phyloP scores from a whole-genome alignment of 2,329 filamentous ascomycete genomes.

The Davidsoniella virescens region DNA sequence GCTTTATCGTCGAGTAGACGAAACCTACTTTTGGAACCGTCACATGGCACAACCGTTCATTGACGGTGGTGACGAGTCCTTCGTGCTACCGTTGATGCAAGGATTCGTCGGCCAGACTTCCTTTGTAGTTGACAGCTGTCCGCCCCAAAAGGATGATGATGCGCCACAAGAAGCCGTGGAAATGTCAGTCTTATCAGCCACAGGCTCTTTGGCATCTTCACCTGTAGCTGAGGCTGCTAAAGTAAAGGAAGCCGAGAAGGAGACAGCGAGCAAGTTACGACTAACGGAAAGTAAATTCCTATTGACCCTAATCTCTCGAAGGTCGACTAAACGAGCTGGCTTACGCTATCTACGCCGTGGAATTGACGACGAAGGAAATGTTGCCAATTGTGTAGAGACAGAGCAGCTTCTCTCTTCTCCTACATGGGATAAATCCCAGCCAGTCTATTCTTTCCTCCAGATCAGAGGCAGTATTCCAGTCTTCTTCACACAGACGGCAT shows the following conservation, averaged over 20 bases:
- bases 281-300: constrained; percentile 43
- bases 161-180: constrained; percentile 31
- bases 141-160: constrained; percentile 34
- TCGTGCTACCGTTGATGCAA: constrained; percentile 74
- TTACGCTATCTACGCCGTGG: constrained; percentile 80
- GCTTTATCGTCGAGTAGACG: constrained; percentile 57
- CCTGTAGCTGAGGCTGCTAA: constrained; percentile 13
- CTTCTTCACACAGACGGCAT: constrained; percentile 90
- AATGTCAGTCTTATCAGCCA: constrained; percentile 22
- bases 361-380: constrained; percentile 74
- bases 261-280: constrained; percentile 16
- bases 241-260: constrained; percentile 15
- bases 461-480: constrained; percentile 80
- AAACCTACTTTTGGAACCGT: constrained; percentile 81
- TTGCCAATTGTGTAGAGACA: constrained; percentile 85
- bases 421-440: constrained; percentile 36
- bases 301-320: constrained; percentile 80
- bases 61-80: constrained; percentile 50
- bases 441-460: constrained; percentile 71
- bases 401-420: constrained; percentile 76
- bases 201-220: constrained; percentile 11
- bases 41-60: constrained; percentile 60
- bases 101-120: constrained; percentile 80
- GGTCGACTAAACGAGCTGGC: constrained; percentile 73
- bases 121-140: constrained; percentile 55